These are phyloP conservation scores for Misopates orontium DNA, from an alignment of 257 asterid species.

Conservation along the genomic window DNA sequence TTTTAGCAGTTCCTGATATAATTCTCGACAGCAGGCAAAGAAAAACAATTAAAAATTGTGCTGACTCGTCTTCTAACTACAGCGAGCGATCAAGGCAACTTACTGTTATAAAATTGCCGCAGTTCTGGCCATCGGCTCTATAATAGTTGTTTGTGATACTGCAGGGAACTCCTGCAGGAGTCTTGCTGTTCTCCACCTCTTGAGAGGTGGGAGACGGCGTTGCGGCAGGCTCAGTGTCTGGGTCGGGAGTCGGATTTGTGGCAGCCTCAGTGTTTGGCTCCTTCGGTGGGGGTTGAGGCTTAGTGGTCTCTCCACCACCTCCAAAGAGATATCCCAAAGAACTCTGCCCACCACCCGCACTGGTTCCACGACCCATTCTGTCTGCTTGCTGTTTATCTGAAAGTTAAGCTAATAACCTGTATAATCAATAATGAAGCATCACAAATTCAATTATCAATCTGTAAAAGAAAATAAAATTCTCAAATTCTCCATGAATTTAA, in stretches of 20 bases:
- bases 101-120: constrained; percentile 77
- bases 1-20: not conserved
- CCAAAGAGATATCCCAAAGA: constrained; percentile 86
- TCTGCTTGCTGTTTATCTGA: not conserved
- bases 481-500: too few relatives aligned
- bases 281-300: constrained; percentile 36
- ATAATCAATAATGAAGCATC: too few relatives aligned
- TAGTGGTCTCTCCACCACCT: constrained; percentile 43
- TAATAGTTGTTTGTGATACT: constrained; percentile 54
- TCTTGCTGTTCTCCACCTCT: constrained; percentile 36
- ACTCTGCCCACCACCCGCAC: constrained; percentile 91
- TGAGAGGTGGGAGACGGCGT: constrained; percentile 32
- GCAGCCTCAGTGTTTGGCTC: constrained; percentile 35
- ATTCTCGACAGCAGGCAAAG: not conserved
- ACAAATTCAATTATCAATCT: too few relatives aligned
- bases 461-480: too few relatives aligned
- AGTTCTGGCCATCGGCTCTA: constrained; percentile 76
- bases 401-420: too few relatives aligned
- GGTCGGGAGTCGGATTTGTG: constrained; percentile 31
- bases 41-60: not conserved
- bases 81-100: not conserved
- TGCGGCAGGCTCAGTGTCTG: constrained; percentile 35
- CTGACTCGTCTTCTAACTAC: not conserved
- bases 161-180: constrained; percentile 45
- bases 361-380: constrained; percentile 79